Evolutionary conservation across 306 rosid genomes (phyloP), one percentile per base, ranked within the genome.

Genomic region (Phaseolus lunatus): DNA sequence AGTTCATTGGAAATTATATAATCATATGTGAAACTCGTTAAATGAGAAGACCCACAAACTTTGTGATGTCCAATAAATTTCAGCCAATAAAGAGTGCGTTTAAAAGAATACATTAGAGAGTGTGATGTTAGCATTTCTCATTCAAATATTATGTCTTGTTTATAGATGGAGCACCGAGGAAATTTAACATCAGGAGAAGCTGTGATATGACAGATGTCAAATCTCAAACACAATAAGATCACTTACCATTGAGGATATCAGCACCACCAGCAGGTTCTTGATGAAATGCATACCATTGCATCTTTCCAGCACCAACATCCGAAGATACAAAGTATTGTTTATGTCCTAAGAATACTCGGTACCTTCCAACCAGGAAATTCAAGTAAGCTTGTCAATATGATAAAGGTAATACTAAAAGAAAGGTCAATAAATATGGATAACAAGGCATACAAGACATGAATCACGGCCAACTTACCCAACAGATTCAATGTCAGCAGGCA

Each of bases 201-300:
- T 7, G 13, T 18, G 33, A 31, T 37, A 31, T 35, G 20, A 82
- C 50, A 78, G 50, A 70, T 50, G 20, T 50, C 54, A 83, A 79
- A 75, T 37, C 45, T 68, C 9, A 15, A 72, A 77, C 53, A 81
- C 69, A 50, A 62, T 68, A 67, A 78, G 43, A 59, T 63, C 35
- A 59, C 67, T 22, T 89, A 95, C 98, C 96, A 15, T 27, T 72
- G 29, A 94, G 83, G 56, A 49, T 3, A 85, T 96, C 99, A 65
- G 64, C 69, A 80, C 98, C 98, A 73, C 98, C 97, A 15, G 98
- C 75, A 70, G 86, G 59, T 77, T 96, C 99, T 70, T 96, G 75
- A 80, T 96, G 84, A 78, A 96, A 96, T 48, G 96, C 99, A 83
- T 96, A 96, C 99, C 98, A 96, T 84, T 92, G 99, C 98, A 91